Conservation (phyloP, 345 rosid genomes). For the Salix caprea region DNA sequence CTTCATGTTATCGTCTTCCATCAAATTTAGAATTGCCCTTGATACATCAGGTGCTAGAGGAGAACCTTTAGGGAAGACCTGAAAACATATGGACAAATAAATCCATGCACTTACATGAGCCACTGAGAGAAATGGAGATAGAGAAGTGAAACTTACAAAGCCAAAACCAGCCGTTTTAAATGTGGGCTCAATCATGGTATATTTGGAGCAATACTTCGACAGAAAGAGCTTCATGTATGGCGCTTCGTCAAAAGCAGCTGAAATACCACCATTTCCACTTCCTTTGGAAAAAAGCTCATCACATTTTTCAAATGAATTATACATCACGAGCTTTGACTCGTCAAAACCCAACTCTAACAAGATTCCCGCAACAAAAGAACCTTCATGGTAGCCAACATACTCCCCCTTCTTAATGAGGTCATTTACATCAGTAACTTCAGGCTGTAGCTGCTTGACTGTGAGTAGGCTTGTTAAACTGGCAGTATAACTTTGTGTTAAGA, state of each 20-base stretch:
- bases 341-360: slow-evolving; percentile 19
- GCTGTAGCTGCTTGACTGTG: slow-evolving; percentile 47
- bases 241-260: slow-evolving; percentile 41
- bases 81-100: neutral
- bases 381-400: slow-evolving; percentile 37
- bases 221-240: slow-evolving; percentile 42
- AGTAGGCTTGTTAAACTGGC: slow-evolving; percentile 61
- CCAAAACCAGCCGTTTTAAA: slow-evolving; percentile 11
- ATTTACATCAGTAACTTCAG: slow-evolving; percentile 36
- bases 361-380: slow-evolving; percentile 40
- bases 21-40: slow-evolving; percentile 16
- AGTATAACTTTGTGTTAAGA: slow-evolving; percentile 64
- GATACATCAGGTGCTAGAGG: slow-evolving; percentile 22
- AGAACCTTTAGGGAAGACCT: slow-evolving; percentile 23
- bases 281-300: slow-evolving; percentile 14
- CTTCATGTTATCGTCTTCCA: slow-evolving; percentile 18
- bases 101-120: slow-evolving; percentile 6
- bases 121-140: neutral
- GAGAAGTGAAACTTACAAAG: slow-evolving; percentile 2
- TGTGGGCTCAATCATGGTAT: slow-evolving; percentile 10
- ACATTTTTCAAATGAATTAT: slow-evolving; percentile 20
- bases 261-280: slow-evolving; percentile 15
- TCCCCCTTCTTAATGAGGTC: slow-evolving; percentile 40
- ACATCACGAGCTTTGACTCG: slow-evolving; percentile 7
- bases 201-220: slow-evolving; percentile 24